Evolutionary conservation across 352 stramenopile genomes (phyloP), one percentile per base, ranked within the genome.

Genomic region (Globisporangium barbulae): DNA sequence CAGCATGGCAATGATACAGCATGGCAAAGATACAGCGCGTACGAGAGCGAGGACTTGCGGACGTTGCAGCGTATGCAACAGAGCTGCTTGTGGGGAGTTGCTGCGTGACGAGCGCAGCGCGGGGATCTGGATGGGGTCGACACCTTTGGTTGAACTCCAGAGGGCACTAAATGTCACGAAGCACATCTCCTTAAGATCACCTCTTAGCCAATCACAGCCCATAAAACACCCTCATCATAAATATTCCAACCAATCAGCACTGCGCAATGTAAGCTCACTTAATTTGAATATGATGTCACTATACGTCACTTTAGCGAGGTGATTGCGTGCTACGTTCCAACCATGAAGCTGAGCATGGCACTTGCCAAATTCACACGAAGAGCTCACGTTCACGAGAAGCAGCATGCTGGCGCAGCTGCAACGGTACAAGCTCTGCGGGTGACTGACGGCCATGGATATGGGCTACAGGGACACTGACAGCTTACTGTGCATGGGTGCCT

Each of bases 361-460:
- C 41, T 62, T 41, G 56, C 21, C 56, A 45, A 33, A 62, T 53
- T 31, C 25, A 15, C 44, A 10, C 28, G 2, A 42, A n/a, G 45
- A 44, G 25, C 56, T 53, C 56, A 57, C 5, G 25, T 44, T 53
- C 41, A 57, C n/a, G 9, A 2, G 37, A 49, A 60, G 54, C 52
- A 49, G 9, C 25, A 62, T 62, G 56, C 25, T 62, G 56, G 19
- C 56, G 19, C 37, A 41, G 19, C 19, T 62, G 9, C 56, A 60
- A 57, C 50, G 50, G 50, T 57, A 57, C 42, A 17, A 48, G 50
- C 28, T 7, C 33, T 22, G 28, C 30, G 28, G 8, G 6, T n/a
- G 10, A 13, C 1, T 5, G 17, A 2, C 28, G 25, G 2, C n/a
- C 5, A 15, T 37, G 28, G 31, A 2, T 53, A 1, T 55, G 15